These are phyloP conservation scores for Boletus sp. DNA, from an alignment of 768 basidiomycete species.

Conservation along the genomic window DNA sequence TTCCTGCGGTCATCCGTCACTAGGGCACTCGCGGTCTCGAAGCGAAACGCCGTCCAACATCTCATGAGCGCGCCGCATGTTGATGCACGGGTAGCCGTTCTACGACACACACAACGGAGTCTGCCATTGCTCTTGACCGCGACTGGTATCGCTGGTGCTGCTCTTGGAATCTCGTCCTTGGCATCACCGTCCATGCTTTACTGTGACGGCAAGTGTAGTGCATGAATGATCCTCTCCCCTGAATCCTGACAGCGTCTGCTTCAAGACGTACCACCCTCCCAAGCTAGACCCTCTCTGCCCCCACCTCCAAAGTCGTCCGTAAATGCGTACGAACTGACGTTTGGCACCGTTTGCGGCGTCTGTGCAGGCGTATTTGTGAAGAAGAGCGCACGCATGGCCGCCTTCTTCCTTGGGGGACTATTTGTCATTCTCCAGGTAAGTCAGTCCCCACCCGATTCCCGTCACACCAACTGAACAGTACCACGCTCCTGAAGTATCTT, in stretches of 20 bases:
- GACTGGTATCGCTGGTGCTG: conserved; percentile 40
- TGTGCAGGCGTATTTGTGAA: conserved; percentile 94
- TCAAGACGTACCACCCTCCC: conserved; percentile 11
- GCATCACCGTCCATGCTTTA: conserved; percentile 36
- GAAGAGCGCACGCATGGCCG: conserved; percentile 84
- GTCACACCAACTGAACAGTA: conserved; percentile 1
- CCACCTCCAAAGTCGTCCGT: conserved; percentile 71
- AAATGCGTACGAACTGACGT: conserved; percentile 78
- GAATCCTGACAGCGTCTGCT: conserved; percentile 5
- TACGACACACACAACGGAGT: conserved; percentile 5
- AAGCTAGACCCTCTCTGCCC: conserved; percentile 12
- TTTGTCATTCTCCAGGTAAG: conserved; percentile 89
- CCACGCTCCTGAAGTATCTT: conserved; percentile 69
- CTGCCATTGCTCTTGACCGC: conserved; percentile 26
- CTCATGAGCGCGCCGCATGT: neutral
- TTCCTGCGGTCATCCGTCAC: neutral
- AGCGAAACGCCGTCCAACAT: neutral
- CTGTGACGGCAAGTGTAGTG: conserved; percentile 50
- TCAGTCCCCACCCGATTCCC: neutral
- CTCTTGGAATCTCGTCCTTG: conserved; percentile 44
- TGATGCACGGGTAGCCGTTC: neutral
- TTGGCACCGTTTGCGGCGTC: conserved; percentile 85
- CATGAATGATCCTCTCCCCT: neutral
- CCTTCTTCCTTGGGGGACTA: conserved; percentile 84
- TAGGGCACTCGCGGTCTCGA: conserved; percentile 3